Base-by-base conservation (phyloP, 1,284 basidiomycete species). In the Caloboletus firmus region DNA sequence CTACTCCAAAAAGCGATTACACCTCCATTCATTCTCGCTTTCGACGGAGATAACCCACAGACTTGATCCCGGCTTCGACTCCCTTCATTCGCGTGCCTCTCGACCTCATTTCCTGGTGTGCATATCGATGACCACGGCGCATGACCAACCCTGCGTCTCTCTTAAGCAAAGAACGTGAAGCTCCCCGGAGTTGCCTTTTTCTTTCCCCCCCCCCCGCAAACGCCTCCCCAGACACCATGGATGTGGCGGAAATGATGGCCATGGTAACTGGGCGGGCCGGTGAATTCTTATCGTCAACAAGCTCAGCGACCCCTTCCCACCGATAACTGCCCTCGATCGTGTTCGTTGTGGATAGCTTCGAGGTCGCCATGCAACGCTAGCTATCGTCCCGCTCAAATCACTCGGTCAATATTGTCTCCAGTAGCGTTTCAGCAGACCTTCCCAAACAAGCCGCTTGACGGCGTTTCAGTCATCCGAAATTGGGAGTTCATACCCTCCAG, bases 311-410 rank as follows among this genome's bases (percentile, higher is more conserved):
- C 31, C 31, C 44, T 57, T 44, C 45, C 15, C 34, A 18, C 59
- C 61, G 61, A 64, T 64, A 37, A 4, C 61, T 41, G 59, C 62
- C 61, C 59, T 31, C 48, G 62, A 66, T 66, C 64, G 59, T 22
- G 36, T 30, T n/a, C 31, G 20, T 20, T 8, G 3, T 15, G 3
- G 28, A 11, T 15, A 2, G 17, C 58, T 61, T 62, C 60, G 28
- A 63, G 58, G 61, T 62, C 62, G 63, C 44, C n/a, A 65, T 51
- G 60, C 60, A 65, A 62, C 60, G 12, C 24, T 32, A 15, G n/a
- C 35, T 58, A 40, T 59, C 37, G 37, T 40, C 2, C 8, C 39
- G 35, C n/a, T 34, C 22, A 24, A 20, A n/a, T 31, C 39, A 32
- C 41, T 36, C 46, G 11, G 7, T 35, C 34, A n/a, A 31, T 28